Evolutionary conservation across 495 filamentous ascomycete species (phyloP).

Genomic region (Neurospora pannonica): DNA sequence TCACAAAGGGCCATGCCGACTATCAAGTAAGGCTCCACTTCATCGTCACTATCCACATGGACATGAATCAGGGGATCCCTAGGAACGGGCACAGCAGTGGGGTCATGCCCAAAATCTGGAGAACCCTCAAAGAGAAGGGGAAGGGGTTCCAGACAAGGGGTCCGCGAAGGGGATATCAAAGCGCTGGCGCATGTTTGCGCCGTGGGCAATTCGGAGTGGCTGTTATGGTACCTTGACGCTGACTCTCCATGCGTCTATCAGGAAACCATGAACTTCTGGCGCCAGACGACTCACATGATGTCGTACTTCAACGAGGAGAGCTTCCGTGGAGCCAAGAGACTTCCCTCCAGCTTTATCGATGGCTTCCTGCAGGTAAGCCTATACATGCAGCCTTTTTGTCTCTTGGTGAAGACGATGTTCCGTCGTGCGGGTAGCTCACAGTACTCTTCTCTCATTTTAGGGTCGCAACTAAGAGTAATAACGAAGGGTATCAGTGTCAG

Average conservation of each 20-base stretch:
- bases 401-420: neutral
- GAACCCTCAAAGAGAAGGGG: neutral
- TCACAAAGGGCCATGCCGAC: slow-evolving; percentile 81
- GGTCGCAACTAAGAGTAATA: slow-evolving; percentile 39
- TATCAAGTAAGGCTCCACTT: slow-evolving; percentile 53
- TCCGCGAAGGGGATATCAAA: neutral
- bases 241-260: slow-evolving; percentile 23
- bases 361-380: slow-evolving; percentile 77
- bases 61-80: neutral
- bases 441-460: slow-evolving; percentile 14
- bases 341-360: slow-evolving; percentile 81
- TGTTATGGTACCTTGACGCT: neutral
- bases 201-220: neutral
- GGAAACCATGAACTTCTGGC: slow-evolving; percentile 99
- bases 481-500: neutral
- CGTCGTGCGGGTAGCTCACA: neutral
- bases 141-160: neutral
- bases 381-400: neutral
- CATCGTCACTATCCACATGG: neutral
- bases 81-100: neutral
- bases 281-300: slow-evolving; percentile 90
- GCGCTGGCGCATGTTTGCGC: neutral
- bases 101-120: neutral
- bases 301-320: slow-evolving; percentile 94
- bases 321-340: slow-evolving; percentile 54